Conservation (phyloP, 2,329 filamentous ascomycete genomes). For the Helotiales sp. region DNA sequence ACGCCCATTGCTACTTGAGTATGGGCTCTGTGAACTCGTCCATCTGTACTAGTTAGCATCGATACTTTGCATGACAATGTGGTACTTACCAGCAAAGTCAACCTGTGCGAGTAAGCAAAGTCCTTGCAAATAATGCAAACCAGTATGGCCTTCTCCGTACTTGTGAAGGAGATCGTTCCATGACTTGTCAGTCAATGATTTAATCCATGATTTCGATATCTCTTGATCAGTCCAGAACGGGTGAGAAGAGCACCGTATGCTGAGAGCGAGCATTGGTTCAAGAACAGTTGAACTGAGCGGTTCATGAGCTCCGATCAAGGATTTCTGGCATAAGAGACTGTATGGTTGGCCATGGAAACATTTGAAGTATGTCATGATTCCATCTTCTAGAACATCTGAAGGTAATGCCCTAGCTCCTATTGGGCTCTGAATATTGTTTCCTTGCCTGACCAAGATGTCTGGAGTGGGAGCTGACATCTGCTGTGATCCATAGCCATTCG, state of each 20-base stretch:
- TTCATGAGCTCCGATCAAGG: neutral
- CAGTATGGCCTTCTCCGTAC: constrained; percentile 18
- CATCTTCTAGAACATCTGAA: constrained; percentile 17
- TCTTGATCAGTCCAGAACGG: constrained; percentile 14
- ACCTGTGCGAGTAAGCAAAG: constrained; percentile 22
- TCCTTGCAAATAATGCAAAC: constrained; percentile 18
- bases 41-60: constrained; percentile 6
- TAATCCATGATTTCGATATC: constrained; percentile 7
- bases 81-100: constrained; percentile 20
- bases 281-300: constrained; percentile 10
- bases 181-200: constrained; percentile 11
- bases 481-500: neutral
- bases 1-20: constrained; percentile 20
- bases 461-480: neutral
- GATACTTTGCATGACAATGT: neutral
- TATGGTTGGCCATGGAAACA: constrained; percentile 24
- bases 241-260: constrained; percentile 20
- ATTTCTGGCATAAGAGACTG: constrained; percentile 9
- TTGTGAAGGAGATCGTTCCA: constrained; percentile 15
- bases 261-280: constrained; percentile 20
- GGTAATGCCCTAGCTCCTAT: constrained; percentile 4
- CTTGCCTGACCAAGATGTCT: neutral
- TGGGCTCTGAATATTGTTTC: neutral
- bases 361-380: constrained; percentile 17
- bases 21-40: constrained; percentile 20